phyloP scores from a whole-genome alignment of 306 rosid genomes.

The Fragaria vesca region DNA sequence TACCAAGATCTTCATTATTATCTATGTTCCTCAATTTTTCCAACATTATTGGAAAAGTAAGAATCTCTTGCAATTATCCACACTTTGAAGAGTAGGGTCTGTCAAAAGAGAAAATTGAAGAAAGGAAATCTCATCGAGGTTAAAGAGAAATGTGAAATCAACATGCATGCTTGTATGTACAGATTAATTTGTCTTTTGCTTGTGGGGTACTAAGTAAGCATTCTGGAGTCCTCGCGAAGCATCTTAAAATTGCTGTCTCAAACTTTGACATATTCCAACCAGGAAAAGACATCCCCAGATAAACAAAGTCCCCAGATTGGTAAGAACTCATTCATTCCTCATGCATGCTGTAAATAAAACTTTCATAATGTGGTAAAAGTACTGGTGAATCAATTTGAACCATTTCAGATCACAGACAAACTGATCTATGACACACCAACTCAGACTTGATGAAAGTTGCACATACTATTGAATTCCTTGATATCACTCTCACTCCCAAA shows the following conservation, averaged over 20 bases:
- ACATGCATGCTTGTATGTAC: neutral
- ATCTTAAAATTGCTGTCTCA: neutral
- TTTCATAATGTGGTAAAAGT: neutral
- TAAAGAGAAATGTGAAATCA: neutral
- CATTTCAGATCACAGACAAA: neutral
- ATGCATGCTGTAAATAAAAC: neutral
- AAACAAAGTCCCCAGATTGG: too few relatives aligned
- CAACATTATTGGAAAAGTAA: neutral
- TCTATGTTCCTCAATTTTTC: neutral
- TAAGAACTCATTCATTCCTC: neutral
- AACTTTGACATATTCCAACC: neutral
- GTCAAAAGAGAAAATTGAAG: too few relatives aligned
- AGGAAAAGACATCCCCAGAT: neutral
- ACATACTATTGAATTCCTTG: neutral
- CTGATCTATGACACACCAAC: neutral
- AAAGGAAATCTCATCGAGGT: neutral
- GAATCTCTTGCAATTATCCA: neutral
- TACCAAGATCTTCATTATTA: neutral
- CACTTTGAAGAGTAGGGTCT: neutral
- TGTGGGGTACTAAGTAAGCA: neutral
- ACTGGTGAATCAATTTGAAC: neutral
- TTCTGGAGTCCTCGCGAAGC: neutral
- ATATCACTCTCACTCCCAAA: slow-evolving; percentile 12
- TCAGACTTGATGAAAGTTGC: neutral
- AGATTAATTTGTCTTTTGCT: neutral